These are phyloP conservation scores for Sisymbrium irio DNA, from an alignment of 345 rosid species.

Conservation along the genomic window DNA sequence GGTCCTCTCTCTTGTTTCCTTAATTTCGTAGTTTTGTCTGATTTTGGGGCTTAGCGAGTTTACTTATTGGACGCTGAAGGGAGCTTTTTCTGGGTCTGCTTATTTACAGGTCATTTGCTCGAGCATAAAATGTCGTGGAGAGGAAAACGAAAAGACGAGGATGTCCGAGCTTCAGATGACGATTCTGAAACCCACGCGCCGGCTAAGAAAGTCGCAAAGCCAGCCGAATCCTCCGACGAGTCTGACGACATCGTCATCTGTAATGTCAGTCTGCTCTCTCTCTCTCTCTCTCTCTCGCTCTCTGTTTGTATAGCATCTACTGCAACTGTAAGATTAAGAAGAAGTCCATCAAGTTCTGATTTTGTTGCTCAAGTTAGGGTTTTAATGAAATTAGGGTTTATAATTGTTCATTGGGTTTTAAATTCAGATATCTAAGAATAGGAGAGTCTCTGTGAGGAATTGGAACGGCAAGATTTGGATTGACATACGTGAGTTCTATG, in stretches of 20 bases:
- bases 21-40: neutral
- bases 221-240: conserved; percentile 50
- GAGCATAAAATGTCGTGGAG: conserved; percentile 55
- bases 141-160: conserved; percentile 76
- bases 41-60: neutral
- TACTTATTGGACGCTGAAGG: conserved; percentile 10
- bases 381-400: conserved; percentile 9
- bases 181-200: conserved; percentile 57
- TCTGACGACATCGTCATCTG: conserved; percentile 72
- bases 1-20: neutral
- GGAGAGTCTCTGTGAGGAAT: conserved; percentile 81
- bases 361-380: neutral
- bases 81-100: neutral
- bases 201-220: conserved; percentile 58
- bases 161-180: conserved; percentile 54
- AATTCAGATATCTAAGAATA: conserved; percentile 70
- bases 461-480: conserved; percentile 80
- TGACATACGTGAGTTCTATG: conserved; percentile 89
- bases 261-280: conserved; percentile 43
- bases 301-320: neutral
- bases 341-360: conserved; percentile 21
- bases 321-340: neutral
- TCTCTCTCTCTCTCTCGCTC: neutral
- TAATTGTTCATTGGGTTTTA: neutral
- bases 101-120: neutral